Conservation (phyloP, 352 stramenopile species). For the Chrysophaeum taylorii region DNA sequence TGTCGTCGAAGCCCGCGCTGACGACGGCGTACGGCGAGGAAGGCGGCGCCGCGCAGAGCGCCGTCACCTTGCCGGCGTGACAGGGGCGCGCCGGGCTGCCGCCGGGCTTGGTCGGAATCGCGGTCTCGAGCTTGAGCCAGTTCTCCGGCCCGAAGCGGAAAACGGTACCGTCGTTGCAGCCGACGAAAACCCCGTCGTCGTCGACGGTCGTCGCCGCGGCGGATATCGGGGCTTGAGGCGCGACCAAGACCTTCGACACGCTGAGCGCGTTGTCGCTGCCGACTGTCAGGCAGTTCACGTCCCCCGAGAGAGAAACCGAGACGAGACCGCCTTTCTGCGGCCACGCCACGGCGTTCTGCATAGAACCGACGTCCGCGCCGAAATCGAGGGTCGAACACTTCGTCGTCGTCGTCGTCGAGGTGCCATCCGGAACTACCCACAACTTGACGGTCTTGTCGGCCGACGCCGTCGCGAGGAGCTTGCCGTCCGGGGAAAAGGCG, state of each 20-base stretch:
- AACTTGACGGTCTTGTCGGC: conserved; percentile 90
- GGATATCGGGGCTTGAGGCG: conserved; percentile 12
- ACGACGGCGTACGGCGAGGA: too few species aligned
- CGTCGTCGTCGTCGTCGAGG: conserved; percentile 10
- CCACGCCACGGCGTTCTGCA: conserved; percentile 65
- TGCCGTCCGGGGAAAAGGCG: conserved; percentile 74
- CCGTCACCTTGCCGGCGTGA: conserved; percentile 13
- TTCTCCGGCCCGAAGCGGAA: not conserved
- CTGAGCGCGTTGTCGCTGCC: conserved; percentile 39
- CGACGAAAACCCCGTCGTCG: not conserved
- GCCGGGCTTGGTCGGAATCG: not conserved
- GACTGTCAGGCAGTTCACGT: conserved; percentile 68
- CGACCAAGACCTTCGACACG: conserved; percentile 8
- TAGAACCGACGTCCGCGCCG: conserved; percentile 52
- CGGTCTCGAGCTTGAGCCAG: not conserved
- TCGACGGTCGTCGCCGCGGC: conserved; percentile 13
- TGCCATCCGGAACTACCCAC: conserved; percentile 52
- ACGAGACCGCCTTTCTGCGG: conserved; percentile 56
- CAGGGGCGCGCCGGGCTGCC: not conserved
- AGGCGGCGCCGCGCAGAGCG: too few species aligned
- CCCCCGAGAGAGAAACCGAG: conserved; percentile 62
- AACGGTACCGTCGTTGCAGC: conserved; percentile 16
- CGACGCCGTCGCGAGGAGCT: conserved; percentile 78
- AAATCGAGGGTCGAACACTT: conserved; percentile 70
- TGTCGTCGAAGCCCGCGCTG: conserved; percentile 18